Evolutionary conservation across 2,329 filamentous ascomycete species (phyloP), one percentile per base, ranked within the genome.

Genomic region (Colletotrichum agaves): DNA sequence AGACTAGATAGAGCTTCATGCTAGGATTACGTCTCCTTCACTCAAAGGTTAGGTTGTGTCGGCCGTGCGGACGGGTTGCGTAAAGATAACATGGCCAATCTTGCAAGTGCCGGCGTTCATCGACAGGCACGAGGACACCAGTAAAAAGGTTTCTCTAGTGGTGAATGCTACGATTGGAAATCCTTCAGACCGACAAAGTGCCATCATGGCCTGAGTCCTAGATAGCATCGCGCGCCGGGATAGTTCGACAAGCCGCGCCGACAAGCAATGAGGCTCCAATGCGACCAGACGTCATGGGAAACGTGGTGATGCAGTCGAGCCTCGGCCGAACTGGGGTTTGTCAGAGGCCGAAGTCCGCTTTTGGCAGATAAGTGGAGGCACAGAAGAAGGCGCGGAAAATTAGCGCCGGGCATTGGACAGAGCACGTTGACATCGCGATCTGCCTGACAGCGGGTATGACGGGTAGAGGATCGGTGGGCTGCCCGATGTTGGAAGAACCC

Each of bases 331-430:
- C 39, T 61, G 66, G 49, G 58, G 41, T 46, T 62, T 53, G 52
- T 49, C 57, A 56, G 56, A 66, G 33, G 57, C 66, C 66, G 66
- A 69, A 69, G 55, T 67, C 66, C 62, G 66, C 43, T 61, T 50
- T 56, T 23, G 49, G 19, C 15, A n/a, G 11, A 11, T 13, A 15
- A 11, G 1, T 37, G 1, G 11, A 37, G 11, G 13, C 35, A 37
- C 12, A 37, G 11, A 37, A 37, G 21, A 46, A 11, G 50, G 49
- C 31, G 43, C 27, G 31, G 52, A 15, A 58, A 19, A 33, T 21
- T 49, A n/a, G 11, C 52, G 13, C n/a, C 10, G 23, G 52, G 31
- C 12, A 60, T 8, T 23, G 35, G 50, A 15, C 35, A 50, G 21
- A 50, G 50, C 35, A 43, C 43, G 59, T 37, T 35, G 37, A 27